Conservation (phyloP, 495 filamentous ascomycete species). For the Thozetella sp. region DNA sequence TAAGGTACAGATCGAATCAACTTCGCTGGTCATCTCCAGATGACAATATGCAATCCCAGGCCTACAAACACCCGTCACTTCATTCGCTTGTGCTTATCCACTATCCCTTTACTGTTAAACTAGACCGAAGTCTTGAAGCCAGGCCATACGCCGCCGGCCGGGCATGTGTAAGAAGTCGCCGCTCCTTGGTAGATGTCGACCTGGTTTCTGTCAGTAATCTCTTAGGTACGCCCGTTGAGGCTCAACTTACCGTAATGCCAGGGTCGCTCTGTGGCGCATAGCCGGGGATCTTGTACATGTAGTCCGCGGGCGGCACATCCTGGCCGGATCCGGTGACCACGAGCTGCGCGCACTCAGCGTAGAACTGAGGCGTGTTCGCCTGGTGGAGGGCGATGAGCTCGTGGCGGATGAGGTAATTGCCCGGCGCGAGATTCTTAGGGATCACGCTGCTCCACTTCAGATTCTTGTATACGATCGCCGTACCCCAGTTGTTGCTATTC, state of each 20-base stretch:
- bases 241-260: slow-evolving; percentile 40
- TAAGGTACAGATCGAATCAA: no score
- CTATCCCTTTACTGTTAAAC: no score
- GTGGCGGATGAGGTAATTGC: slow-evolving; percentile 43
- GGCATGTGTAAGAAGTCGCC: slow-evolving; percentile 48
- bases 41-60: no score
- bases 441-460: slow-evolving; percentile 47
- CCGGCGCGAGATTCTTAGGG: slow-evolving; percentile 30
- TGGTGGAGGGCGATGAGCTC: slow-evolving; percentile 41
- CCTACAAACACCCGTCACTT: no score
- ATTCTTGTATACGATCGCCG: slow-evolving; percentile 43
- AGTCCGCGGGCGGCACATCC: slow-evolving; percentile 22
- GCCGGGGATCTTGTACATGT: slow-evolving; percentile 44
- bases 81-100: no score
- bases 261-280: slow-evolving; percentile 51
- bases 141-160: slow-evolving; percentile 53
- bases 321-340: slow-evolving; percentile 37
- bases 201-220: slow-evolving; percentile 17
- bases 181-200: slow-evolving; percentile 48
- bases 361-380: slow-evolving; percentile 36
- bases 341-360: slow-evolving; percentile 45
- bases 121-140: slow-evolving; percentile 32
- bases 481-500: slow-evolving; percentile 53
- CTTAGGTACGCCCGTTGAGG: no score
- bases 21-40: no score